Evolutionary conservation across 108 stramenopile genomes (phyloP).

Genomic region (Seminavis robusta): DNA sequence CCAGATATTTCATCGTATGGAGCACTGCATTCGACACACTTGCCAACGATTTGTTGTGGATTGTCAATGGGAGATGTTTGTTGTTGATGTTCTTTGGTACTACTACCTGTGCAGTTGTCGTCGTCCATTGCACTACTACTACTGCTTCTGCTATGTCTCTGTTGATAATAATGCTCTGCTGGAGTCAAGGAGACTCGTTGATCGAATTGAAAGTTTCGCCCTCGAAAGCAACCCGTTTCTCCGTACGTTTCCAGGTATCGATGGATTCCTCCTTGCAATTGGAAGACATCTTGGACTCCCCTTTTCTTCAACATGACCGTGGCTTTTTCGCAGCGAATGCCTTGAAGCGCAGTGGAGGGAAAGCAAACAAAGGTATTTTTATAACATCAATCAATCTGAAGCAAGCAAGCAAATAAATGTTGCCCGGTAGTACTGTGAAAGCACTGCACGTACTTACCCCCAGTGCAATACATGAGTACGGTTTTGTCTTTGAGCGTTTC

Average conservation of each 20-base stretch:
- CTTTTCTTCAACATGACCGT: conserved; percentile 63
- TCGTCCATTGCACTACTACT: not conserved
- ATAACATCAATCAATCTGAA: too few relatives aligned
- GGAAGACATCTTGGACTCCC: conserved; percentile 72
- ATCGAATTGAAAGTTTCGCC: conserved; percentile 94
- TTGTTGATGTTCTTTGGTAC: conserved; percentile 1
- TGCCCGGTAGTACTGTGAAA: not conserved
- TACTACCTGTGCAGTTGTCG: not conserved
- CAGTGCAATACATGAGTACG: conserved; percentile 95
- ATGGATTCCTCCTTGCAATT: conserved; percentile 91
- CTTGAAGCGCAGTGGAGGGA: too few relatives aligned
- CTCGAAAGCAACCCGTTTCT: conserved; percentile 76
- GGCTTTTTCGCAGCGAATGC: conserved; percentile 75
- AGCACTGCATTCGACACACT: conserved; percentile 53
- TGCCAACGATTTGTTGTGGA: conserved; percentile 48
- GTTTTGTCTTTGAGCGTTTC: conserved; percentile 66
- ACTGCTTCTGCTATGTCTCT: not conserved
- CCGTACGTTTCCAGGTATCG: conserved; percentile 89
- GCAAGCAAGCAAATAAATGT: too few relatives aligned
- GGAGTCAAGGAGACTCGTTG: conserved; percentile 69
- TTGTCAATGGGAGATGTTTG: conserved; percentile 5
- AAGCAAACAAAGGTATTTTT: too few relatives aligned
- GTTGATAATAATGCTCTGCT: conserved; percentile 1
- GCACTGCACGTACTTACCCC: conserved; percentile 60
- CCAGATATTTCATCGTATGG: conserved; percentile 65